Percentiles rank a stretch among this genome's conserved stretches.
These are phyloP conservation scores for Physcomitrellopsis africana DNA, from an alignment of 225 moss, liverwort and hornwort genomes.

Conservation along the genomic window DNA sequence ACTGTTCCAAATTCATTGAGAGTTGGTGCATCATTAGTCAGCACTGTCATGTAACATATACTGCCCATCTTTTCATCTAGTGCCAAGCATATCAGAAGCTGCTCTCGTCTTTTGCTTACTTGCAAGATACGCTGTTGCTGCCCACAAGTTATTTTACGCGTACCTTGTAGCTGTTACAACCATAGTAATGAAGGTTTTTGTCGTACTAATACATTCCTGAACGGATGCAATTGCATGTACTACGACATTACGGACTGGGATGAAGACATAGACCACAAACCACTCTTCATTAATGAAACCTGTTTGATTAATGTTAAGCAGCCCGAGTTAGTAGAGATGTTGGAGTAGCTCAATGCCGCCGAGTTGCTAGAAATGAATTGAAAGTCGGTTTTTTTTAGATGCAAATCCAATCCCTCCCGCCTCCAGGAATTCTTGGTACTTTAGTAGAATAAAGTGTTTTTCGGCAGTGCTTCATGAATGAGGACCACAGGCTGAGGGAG, in stretches of 20 bases:
- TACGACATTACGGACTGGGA: too few relatives aligned
- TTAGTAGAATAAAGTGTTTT: not conserved
- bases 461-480: slow-evolving; percentile 16
- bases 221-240: too few relatives aligned
- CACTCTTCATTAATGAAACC: not conserved
- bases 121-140: too few relatives aligned
- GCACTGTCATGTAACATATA: not conserved
- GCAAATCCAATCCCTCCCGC: too few relatives aligned
- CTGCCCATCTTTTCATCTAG: not conserved
- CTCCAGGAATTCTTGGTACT: not conserved
- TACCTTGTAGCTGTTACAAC: too few relatives aligned
- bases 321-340: too few relatives aligned
- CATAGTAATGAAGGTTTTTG: too few relatives aligned
- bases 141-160: too few relatives aligned
- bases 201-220: too few relatives aligned
- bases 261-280: not conserved
- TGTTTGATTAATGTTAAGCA: too few relatives aligned
- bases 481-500: not conserved
- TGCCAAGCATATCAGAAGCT: not conserved
- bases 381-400: not conserved
- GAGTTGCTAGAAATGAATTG: not conserved
- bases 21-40: not conserved
- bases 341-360: not conserved
- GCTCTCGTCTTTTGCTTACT: too few relatives aligned
- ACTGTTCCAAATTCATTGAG: not conserved